Conservation (phyloP, 2,329 filamentous ascomycete species). For the Parastagonospora nodorum region DNA sequence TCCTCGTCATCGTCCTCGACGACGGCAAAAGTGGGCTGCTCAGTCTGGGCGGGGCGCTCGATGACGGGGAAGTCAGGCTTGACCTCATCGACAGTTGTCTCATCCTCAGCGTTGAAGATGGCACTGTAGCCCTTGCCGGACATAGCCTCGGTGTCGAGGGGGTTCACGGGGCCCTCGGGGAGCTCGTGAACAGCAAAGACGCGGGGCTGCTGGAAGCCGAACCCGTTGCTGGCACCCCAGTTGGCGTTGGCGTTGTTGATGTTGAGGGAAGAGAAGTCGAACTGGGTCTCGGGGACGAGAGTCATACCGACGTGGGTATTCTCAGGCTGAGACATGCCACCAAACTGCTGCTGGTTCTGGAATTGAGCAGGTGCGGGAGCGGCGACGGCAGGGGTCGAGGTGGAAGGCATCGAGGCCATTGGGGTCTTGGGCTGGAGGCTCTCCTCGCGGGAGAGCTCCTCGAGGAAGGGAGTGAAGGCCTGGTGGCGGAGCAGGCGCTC, state of each 20-base stretch:
- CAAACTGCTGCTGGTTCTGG: slow-evolving; percentile 56
- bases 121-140: slow-evolving; percentile 66
- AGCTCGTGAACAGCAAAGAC: slow-evolving; percentile 76
- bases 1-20: slow-evolving; percentile 58
- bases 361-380: slow-evolving; percentile 60
- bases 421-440: slow-evolving; percentile 38
- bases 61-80: slow-evolving; percentile 59
- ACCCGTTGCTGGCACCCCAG: slow-evolving; percentile 59
- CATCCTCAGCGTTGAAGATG: slow-evolving; percentile 39
- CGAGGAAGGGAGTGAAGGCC: slow-evolving; percentile 54
- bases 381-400: slow-evolving; percentile 35
- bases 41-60: slow-evolving; percentile 45
- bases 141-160: slow-evolving; percentile 63
- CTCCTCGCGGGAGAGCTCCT: slow-evolving; percentile 49
- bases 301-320: slow-evolving; percentile 72
- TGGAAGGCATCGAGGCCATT: slow-evolving; percentile 33
- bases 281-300: slow-evolving; percentile 77
- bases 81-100: slow-evolving; percentile 49
- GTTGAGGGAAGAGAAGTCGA: slow-evolving; percentile 76
- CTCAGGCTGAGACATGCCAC: slow-evolving; percentile 56
- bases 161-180: slow-evolving; percentile 66
- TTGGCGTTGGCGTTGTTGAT: slow-evolving; percentile 53
- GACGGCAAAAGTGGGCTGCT: slow-evolving; percentile 16
- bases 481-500: slow-evolving; percentile 67
- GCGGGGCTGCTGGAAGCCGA: slow-evolving; percentile 62